These are phyloP conservation scores for Leishmania gerbilli DNA, from an alignment of 208 protist species.

Conservation along the genomic window DNA sequence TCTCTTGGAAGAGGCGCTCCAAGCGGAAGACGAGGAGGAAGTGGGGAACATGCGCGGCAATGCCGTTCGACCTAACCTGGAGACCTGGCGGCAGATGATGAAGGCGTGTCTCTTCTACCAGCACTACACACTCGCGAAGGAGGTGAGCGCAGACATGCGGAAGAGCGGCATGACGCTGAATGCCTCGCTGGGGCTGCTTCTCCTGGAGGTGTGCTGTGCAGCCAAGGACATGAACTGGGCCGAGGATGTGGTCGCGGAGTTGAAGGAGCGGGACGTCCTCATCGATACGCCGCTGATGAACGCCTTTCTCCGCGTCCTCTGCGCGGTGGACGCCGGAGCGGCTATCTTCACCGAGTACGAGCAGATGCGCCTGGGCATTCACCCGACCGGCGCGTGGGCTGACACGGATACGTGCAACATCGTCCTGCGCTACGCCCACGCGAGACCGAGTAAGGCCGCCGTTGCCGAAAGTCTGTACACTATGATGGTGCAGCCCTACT, in stretches of 20 bases:
- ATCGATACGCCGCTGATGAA: conserved; percentile 76
- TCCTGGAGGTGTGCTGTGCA: conserved; percentile 56
- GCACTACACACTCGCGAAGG: conserved; percentile 40
- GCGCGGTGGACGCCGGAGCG: conserved; percentile 42
- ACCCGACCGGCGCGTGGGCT: conserved; percentile 55
- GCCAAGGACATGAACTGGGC: conserved; percentile 49
- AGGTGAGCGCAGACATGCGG: conserved; percentile 53
- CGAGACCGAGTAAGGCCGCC: conserved; percentile 28
- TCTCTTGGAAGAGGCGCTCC: conserved; percentile 60
- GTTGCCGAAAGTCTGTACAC: conserved; percentile 23
- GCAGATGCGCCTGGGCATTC: conserved; percentile 73
- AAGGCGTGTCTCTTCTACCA: conserved; percentile 48
- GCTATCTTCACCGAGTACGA: conserved; percentile 51
- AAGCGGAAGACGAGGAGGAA: conserved; percentile 41
- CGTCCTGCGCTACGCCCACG: conserved; percentile 45
- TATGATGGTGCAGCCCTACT: conserved; percentile 31
- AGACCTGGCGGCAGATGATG: conserved; percentile 78
- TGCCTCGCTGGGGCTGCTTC: conserved; percentile 46
- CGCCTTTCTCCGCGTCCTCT: conserved; percentile 73
- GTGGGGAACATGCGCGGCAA: conserved; percentile 56
- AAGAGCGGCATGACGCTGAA: conserved; percentile 35
- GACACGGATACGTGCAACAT: conserved; percentile 82
- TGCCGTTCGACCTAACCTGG: conserved; percentile 64
- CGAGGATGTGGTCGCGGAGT: conserved; percentile 55
- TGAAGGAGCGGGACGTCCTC: conserved; percentile 34